Base-by-base conservation (phyloP, 306 rosid species). In the Rosa chinensis region DNA sequence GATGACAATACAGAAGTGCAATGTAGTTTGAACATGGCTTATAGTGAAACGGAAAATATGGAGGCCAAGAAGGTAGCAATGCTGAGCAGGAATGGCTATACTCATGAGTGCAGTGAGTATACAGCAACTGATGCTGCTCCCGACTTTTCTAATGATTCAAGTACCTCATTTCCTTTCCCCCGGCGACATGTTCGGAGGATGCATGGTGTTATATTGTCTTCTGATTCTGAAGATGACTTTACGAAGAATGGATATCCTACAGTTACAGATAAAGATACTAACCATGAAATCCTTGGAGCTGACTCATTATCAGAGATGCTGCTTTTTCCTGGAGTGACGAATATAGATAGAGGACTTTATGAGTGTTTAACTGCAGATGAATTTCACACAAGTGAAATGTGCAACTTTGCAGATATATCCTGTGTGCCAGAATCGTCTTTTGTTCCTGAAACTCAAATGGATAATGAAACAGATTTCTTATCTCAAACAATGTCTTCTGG, bases 141-240 rank as follows among this genome's bases (percentile, higher is more conserved):
- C 40, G 91, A 83, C 69, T 72, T 81, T 83, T 80, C 88, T 52
- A 84, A 85, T 78, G 74, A 89, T 84, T 80, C 82, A 77, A 88
- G 83, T 45, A 37, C 80, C 77, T 87, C 86, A 25, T 81, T 84
- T 80, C 59, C 82, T 58, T 80, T 81, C 63, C 81, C 80, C 67
- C 72, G 75, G 81, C 84, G 47, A 66, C 83, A 64, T 74, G 72
- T 64, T 43, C 86, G 88, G 62, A 88, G 85, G 78, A 83, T 89
- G 84, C 86, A 77, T 47, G 88, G 77, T 78, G 73, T 79, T 55
- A 83, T 84, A 58, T 77, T 89, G 82, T 89, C 93, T 72, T 90
- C 95, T 86, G 93, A 84, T 85, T 90, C 93, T 71, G 88, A 81
- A 83, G 92, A 85, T 21, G 88, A 83, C 44, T 47, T 75, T 80